Evolutionary conservation across 1,284 basidiomycete genomes (phyloP).

Genomic region (Pholiota adiposa): DNA sequence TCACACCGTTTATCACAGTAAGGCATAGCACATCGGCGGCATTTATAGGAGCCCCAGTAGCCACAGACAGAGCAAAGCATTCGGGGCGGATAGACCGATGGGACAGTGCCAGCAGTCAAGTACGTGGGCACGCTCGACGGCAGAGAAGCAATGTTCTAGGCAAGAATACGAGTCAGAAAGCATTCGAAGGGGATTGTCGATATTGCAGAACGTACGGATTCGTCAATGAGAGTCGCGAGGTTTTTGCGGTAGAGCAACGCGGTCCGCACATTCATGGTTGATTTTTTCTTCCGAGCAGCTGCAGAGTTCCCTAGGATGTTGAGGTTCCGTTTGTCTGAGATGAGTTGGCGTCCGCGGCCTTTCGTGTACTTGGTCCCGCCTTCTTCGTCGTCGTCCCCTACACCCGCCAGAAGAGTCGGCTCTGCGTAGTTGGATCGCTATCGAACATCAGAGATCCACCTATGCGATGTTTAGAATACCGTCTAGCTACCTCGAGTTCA

Average conservation of each 20-base stretch:
- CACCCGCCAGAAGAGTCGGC: slow-evolving; percentile 47
- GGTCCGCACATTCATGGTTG: slow-evolving; percentile 77
- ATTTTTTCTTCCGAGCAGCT: slow-evolving; percentile 70
- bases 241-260: slow-evolving; percentile 83
- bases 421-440: slow-evolving; percentile 83
- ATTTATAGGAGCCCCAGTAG: slow-evolving; percentile 44
- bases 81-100: slow-evolving; percentile 41
- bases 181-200: background rate
- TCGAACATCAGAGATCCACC: slow-evolving; percentile 15
- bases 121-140: slow-evolving; percentile 50
- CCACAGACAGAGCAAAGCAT: slow-evolving; percentile 47
- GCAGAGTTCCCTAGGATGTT: slow-evolving; percentile 47
- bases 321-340: slow-evolving; percentile 71
- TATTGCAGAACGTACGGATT: slow-evolving; percentile 59
- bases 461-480: slow-evolving; percentile 10
- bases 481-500: slow-evolving; percentile 70
- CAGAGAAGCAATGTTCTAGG: slow-evolving; percentile 60
- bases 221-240: slow-evolving; percentile 71
- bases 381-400: slow-evolving; percentile 51
- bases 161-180: slow-evolving; percentile 10
- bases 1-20: slow-evolving; percentile 48
- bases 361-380: slow-evolving; percentile 50
- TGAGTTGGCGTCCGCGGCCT: slow-evolving; percentile 70
- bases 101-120: slow-evolving; percentile 38
- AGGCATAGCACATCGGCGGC: slow-evolving; percentile 44